Conservation (phyloP, 768 basidiomycete genomes). For the Kwoniella europaea region DNA sequence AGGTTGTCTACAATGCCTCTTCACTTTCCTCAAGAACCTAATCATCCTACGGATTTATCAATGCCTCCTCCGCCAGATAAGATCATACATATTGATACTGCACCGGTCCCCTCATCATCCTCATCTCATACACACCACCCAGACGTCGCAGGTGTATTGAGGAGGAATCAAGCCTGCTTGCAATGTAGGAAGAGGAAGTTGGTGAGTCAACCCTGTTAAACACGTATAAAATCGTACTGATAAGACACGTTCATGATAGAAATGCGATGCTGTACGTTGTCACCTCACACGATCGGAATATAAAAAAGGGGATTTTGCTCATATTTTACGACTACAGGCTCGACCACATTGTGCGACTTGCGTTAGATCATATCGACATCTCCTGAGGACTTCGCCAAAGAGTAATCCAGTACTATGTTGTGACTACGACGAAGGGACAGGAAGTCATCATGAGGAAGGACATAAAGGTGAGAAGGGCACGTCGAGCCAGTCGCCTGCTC, state of each 20-base stretch:
- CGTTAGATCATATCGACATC: constrained; percentile 47
- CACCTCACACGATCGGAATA: background rate
- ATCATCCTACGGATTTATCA: constrained; percentile 6
- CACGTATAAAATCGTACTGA: background rate
- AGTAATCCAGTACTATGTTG: constrained; percentile 43
- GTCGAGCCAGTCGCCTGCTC: constrained; percentile 5
- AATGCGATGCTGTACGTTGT: constrained; percentile 51
- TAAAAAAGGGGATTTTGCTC: background rate
- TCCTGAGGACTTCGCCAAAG: constrained; percentile 39
- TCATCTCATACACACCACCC: background rate
- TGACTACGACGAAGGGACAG: constrained; percentile 46
- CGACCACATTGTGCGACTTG: constrained; percentile 53
- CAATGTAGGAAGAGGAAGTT: constrained; percentile 49
- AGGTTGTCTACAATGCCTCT: background rate
- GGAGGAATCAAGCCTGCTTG: constrained; percentile 52
- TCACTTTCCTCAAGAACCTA: constrained; percentile 4
- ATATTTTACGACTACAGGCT: constrained; percentile 6
- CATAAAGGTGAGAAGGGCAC: constrained; percentile 12
- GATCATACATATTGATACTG: constrained; percentile 25
- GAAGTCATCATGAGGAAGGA: constrained; percentile 6
- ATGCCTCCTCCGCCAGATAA: constrained; percentile 14
- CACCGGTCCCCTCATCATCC: constrained; percentile 1
- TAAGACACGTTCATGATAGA: constrained; percentile 26
- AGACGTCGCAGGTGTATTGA: constrained; percentile 46
- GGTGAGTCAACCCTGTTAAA: constrained; percentile 25